These are phyloP conservation scores for Paratinospora sagittata DNA, from an alignment of 164 flowering plant genomes.

Conservation along the genomic window DNA sequence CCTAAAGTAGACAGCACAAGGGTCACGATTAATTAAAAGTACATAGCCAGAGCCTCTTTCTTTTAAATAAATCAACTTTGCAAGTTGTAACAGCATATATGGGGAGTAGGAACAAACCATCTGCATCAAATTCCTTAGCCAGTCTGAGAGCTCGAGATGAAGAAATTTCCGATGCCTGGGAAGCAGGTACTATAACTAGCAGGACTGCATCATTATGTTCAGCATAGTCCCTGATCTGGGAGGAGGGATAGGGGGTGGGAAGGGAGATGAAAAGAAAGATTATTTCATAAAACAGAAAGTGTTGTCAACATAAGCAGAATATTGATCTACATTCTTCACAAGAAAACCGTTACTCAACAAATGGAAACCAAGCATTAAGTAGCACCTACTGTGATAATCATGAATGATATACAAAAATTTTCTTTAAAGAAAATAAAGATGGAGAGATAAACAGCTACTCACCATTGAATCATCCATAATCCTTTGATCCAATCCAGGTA, in stretches of 20 bases:
- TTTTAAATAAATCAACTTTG: neutral
- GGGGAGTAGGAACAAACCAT: conserved; percentile 34
- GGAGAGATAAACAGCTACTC: conserved; percentile 23
- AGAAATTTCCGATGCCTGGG: conserved; percentile 92
- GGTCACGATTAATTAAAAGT: neutral
- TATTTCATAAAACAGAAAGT: neutral
- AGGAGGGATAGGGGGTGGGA: neutral
- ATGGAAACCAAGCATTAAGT: neutral
- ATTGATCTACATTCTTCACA: neutral
- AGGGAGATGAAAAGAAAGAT: conserved; percentile 1
- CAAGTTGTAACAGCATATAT: conserved; percentile 1
- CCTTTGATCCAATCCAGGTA: conserved; percentile 96
- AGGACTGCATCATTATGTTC: conserved; percentile 87
- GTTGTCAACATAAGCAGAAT: neutral
- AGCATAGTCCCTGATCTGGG: conserved; percentile 66
- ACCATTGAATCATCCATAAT: conserved; percentile 85
- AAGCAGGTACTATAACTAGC: conserved; percentile 79
- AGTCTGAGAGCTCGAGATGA: conserved; percentile 71
- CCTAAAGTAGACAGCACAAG: conserved; percentile 35
- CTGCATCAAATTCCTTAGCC: conserved; percentile 86
- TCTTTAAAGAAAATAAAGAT: neutral
- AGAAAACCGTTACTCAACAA: neutral
- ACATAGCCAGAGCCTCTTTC: neutral
- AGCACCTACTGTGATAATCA: neutral
- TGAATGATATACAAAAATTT: no score